Conservation (phyloP, 2,329 filamentous ascomycete species). For the Fusarium cicatricum region DNA sequence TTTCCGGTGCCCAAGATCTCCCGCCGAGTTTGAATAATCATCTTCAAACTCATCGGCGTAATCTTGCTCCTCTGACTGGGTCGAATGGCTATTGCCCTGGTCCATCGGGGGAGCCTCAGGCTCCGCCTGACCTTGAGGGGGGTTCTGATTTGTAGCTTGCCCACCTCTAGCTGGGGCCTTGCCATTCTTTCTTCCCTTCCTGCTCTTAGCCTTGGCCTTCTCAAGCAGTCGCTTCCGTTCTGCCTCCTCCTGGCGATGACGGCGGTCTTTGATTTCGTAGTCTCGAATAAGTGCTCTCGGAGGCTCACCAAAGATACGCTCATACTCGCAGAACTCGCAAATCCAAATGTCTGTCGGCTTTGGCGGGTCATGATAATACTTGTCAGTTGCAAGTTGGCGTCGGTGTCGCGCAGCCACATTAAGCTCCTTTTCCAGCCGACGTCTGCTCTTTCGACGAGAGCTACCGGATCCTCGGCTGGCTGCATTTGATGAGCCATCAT, state of each 20-base stretch:
- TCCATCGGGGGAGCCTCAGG: constrained; percentile 37
- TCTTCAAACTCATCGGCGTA: constrained; percentile 48
- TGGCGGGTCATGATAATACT: constrained; percentile 79
- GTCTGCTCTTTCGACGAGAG: constrained; percentile 66
- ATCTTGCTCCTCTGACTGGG: constrained; percentile 51
- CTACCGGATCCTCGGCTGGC: constrained; percentile 42
- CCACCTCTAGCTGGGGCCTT: constrained; percentile 58
- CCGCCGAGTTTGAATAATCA: constrained; percentile 35
- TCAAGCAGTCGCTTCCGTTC: constrained; percentile 86
- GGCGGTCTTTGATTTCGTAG: constrained; percentile 94
- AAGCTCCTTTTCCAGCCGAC: constrained; percentile 75
- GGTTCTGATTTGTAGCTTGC: constrained; percentile 34
- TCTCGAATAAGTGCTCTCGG: constrained; percentile 86
- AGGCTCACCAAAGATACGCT: constrained; percentile 89
- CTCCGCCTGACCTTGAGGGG: constrained; percentile 35
- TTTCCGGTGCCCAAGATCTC: constrained; percentile 20
- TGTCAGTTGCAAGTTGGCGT: constrained; percentile 77
- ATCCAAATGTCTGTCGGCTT: constrained; percentile 83
- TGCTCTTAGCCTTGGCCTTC: constrained; percentile 92
- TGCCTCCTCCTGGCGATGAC: constrained; percentile 82
- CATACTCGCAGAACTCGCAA: constrained; percentile 98
- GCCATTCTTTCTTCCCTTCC: constrained; percentile 82
- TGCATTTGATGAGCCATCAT: constrained; percentile 49
- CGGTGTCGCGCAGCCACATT: constrained; percentile 78
- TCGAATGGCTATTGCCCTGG: constrained; percentile 46